These are phyloP conservation scores for Trichoderma virens DNA, from an alignment of 495 filamentous ascomycete genomes.

Conservation along the genomic window DNA sequence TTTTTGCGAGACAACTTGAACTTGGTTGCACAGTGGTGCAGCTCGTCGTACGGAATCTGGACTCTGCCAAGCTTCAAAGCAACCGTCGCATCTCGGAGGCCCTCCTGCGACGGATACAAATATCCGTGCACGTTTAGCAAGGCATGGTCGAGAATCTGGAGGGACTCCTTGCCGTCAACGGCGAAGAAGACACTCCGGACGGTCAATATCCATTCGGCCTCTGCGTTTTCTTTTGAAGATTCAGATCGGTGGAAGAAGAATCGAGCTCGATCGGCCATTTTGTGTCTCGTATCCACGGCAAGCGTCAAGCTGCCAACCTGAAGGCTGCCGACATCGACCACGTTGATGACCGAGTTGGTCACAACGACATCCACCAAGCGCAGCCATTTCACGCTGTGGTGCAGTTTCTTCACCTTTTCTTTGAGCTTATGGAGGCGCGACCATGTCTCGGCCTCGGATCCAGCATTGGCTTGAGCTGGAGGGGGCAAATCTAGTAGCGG, in stretches of 20 bases:
- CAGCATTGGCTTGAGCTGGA: slow-evolving; percentile 16
- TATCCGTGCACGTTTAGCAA: slow-evolving; percentile 86
- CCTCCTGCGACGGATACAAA: slow-evolving; percentile 80
- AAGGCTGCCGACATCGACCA: slow-evolving; percentile 73
- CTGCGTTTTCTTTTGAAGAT: slow-evolving; percentile 57
- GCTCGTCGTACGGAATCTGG: slow-evolving; percentile 84
- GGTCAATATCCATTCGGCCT: slow-evolving; percentile 91
- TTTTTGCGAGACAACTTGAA: slow-evolving; percentile 33
- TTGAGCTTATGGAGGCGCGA: slow-evolving; percentile 64
- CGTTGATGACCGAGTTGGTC: slow-evolving; percentile 62
- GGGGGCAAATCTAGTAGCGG: slow-evolving; percentile 14
- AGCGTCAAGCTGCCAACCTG: slow-evolving; percentile 79
- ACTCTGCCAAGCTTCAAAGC: slow-evolving; percentile 84
- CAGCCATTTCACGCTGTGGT: slow-evolving; percentile 82
- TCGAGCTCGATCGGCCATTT: slow-evolving; percentile 83
- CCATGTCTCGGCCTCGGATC: slow-evolving; percentile 77
- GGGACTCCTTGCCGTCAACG: slow-evolving; percentile 71
- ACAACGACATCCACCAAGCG: slow-evolving; percentile 86
- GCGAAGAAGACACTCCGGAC: slow-evolving; percentile 81
- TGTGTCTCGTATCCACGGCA: slow-evolving; percentile 80
- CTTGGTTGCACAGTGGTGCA: slow-evolving; percentile 50
- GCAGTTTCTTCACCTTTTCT: slow-evolving; percentile 76
- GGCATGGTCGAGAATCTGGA: slow-evolving; percentile 84
- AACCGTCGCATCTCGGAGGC: slow-evolving; percentile 82
- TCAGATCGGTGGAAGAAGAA: slow-evolving; percentile 63